Evolutionary conservation across 371 early-diverging fungal genomes (phyloP), one percentile per base, ranked within the genome.

Genomic region (Catenaria anguillulae): DNA sequence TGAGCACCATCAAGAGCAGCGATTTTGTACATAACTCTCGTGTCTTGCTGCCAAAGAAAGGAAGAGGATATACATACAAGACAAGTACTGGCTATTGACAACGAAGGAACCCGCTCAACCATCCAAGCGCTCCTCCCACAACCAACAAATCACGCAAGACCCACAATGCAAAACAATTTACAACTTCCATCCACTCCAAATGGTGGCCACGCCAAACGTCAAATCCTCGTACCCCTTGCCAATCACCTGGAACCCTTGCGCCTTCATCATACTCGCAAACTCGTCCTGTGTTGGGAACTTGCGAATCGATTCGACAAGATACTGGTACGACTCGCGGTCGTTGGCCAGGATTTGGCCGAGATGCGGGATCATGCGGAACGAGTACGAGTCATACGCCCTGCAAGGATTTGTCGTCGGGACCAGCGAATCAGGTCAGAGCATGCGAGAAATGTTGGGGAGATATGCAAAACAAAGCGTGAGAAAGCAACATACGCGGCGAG

Each of bases 251-350:
- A 97, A 97, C 24, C 97, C 96, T 29, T 88, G 86, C 42, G 88
- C 82, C 60, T 82, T 75, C 68, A 97, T 93, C 75, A 97, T 89
- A 64, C 83, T 70, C 4, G 88, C 88, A 79, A 97, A 97, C 65
- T 81, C 79, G 60, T 79, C 76, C 76, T 97, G 96, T n/a, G 81
- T 68, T 33, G 93, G 93, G 80, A 97, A 97, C 72, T 84, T 84
- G 65, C 94, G 85, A 65, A 97, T 97, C 63, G 88, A 87, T 69
- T 97, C 97, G n/a, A 97, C 97, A n/a, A 97, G 79, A 68, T 97
- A 97, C 72, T 93, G 89, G 70, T 97, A 97, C 33, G 93, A 92
- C 36, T 84, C 86, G 33, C 88, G 84, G 70, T 97, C 97, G 50
- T 84, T 79, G 23, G 97, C 94, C 60, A 97, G 82, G 33, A 87